Base-by-base conservation (phyloP, 2,329 filamentous ascomycete species). In the Colletotrichum navitas region DNA sequence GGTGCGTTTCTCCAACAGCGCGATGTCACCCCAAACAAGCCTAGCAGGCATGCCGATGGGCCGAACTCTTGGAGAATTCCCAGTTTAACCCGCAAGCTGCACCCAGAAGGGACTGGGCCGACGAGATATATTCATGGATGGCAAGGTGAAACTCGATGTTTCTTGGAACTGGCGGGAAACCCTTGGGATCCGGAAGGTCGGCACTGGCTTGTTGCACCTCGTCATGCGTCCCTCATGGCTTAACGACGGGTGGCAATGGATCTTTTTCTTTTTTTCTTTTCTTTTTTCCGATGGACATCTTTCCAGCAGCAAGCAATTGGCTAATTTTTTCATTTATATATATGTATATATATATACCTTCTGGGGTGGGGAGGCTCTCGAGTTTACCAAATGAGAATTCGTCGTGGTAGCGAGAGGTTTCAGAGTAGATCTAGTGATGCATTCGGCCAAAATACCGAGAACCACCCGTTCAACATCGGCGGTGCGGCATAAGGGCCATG, bases 241-340 rank as follows among this genome's bases (percentile, higher is more conserved):
- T 74, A 56, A 72, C 73, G 63, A 34, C 76, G 77, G 55, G 76
- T 78, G 21, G 72, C 71, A 66, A 75, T 76, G 5, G 76, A 76
- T 4, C 77, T 12, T 41, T 18, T 18, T 41, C 39, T 6, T 14
- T 5, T 41, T 10, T 41, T 41, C 16, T 3, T 18, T 43, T 2
- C n/a, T 43, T 43, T 7, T 8, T 21, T 21, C 21, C 7, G 55
- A 29, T 75, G 75, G 43, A 75, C 76, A 76, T 62, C 74, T 75
- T 64, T 77, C n/a, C 18, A 16, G 74, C 63, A 58, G 21, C 16
- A 58, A n/a, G 36, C 0, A 18, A 52, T 58, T 24, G 29, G 60
- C 56, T 21, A 26, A 5, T 10, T 5, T 51, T 47, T 24, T 36
- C 10, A n/a, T n/a, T n/a, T n/a, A n/a, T n/a, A n/a, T n/a, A n/a